Base-by-base conservation (phyloP, 2,329 filamentous ascomycete genomes). In the Zarea fungicola region DNA sequence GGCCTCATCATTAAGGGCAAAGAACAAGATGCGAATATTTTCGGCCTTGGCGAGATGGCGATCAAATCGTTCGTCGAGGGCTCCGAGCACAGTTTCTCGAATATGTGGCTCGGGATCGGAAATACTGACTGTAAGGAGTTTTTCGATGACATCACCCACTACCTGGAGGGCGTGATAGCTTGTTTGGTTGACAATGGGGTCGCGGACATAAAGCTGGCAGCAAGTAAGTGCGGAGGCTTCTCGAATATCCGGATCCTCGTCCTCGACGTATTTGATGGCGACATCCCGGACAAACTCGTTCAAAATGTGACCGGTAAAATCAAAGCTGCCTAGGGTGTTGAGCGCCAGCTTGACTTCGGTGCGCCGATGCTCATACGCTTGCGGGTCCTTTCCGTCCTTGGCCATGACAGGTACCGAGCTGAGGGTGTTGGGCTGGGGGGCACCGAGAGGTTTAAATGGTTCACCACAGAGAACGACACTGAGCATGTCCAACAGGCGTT, bases 271-370 rank as follows among this genome's bases (percentile, higher is more conserved):
- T 65, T 92, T 93, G 62, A 99, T 95, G 4, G 95, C 93, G 42
- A 99, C 93, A 63, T 99, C 93, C 21, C 93, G 87, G 23, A 99
- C 93, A 58, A 99, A 99, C 64, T 99, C 95, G 60, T 99, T 99
- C 14, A 99, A 73, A 14, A 96, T 87, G 61, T 97, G 90, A 2
- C 89, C 85, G 53, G 78, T 85, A 62, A 99, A 99, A 65, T 99
- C 93, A 60, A 99, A 99, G 63, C 90, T 96, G n/a, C 93, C 95
- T 1, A 99, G 75, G 0, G 95, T 99, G 60, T 95, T 91, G 14
- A 99, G 77, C 4, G 93, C 93, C 45, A 99, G 75, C 55, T 95
- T 95, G 54, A 99, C 88, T 64, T 99, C 92, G 8, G 84, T 76
- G 64, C 95, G 91, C 52, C 85, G 75, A 56, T 82, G 83, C 57